Evolutionary conservation across 2,329 filamentous ascomycete genomes (phyloP), one percentile per base, ranked within the genome.

Genomic region (Stemphylium lycopersici): DNA sequence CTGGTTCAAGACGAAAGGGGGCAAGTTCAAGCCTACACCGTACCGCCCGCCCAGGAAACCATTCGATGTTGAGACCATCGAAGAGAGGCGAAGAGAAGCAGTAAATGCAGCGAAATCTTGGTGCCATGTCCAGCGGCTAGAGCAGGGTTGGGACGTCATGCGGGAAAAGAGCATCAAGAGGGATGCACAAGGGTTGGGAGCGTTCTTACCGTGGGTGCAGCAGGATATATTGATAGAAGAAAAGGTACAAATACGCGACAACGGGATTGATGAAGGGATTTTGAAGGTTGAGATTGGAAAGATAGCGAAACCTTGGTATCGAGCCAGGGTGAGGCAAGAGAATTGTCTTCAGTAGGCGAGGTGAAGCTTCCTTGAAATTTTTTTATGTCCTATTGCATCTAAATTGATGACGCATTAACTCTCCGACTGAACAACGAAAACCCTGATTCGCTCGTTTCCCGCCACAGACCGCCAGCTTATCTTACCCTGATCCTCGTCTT

Each of bases 131-230:
- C 52, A 58, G 51, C 54, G 67, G 33, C 6, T 71, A 29, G 62
- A 68, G 40, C 67, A 70, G 41, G 68, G 65, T 1, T 66, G 66
- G 63, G 66, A 70, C 36, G 63, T 61, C 37, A 11, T 71, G 33
- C 46, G 50, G 11, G 68, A 71, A 33, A 59, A 49, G 6, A 49
- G 54, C 8, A 33, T 64, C 6, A 12, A 36, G 46, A 18, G 37
- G 15, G 46, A 58, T 52, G 60, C 63, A 45, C 61, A 57, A 18
- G 61, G 53, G 1, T 31, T 70, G 3, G 55, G 57, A 0, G 33
- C 18, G 8, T 72, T 61, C 48, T 43, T 69, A 49, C 68, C 64
- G 45, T 69, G 66, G 66, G 49, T 71, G 10, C 63, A 65, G 49
- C 11, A 36, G 20, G 67, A 71, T 54, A 43, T 70, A 1, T 31